Conservation (phyloP, 1,139 yeast genomes). For the Yueomyces sp. region DNA sequence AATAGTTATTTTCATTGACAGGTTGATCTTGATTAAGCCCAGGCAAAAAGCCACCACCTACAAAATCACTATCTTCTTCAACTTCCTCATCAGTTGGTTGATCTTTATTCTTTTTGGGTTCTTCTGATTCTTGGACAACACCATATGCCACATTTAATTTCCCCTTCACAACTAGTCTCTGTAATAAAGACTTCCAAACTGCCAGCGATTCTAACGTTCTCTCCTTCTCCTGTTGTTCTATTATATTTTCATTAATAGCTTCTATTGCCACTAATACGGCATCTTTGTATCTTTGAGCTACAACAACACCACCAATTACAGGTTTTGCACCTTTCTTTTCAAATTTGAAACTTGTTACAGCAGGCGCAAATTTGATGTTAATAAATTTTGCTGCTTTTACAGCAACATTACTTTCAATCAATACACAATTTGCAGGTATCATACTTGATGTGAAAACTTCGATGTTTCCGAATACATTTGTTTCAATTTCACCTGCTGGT, state of each 20-base stretch:
- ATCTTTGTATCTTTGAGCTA: conserved; percentile 49
- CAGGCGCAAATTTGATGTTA: conserved; percentile 72
- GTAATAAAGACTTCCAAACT: conserved; percentile 62
- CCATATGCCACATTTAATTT: conserved; percentile 62
- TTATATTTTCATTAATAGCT: conserved; percentile 35
- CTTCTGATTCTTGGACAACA: conserved; percentile 22
- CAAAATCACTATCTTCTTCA: conserved; percentile 6
- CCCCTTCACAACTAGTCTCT: conserved; percentile 59
- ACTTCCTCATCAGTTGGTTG: conserved; percentile 5
- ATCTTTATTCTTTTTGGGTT: conserved; percentile 5
- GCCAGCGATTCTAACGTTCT: conserved; percentile 35
- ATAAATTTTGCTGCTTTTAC: conserved; percentile 60
- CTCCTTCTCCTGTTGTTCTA: conserved; percentile 14
- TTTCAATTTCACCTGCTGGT: conserved; percentile 52
- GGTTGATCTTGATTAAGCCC: conserved; percentile 4
- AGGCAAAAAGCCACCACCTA: conserved; percentile 18
- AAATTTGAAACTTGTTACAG: conserved; percentile 80
- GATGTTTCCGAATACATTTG: conserved; percentile 70
- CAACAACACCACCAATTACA: conserved; percentile 62
- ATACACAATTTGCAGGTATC: conserved; percentile 75
- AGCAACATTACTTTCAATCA: conserved; percentile 42
- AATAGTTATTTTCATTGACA: not conserved
- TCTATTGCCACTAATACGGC: conserved; percentile 51
- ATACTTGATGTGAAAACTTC: conserved; percentile 66
- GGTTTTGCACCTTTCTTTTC: conserved; percentile 43